Evolutionary conservation across 1,284 basidiomycete species (phyloP).

Genomic region (Anthracocystis panici-leucophaei): DNA sequence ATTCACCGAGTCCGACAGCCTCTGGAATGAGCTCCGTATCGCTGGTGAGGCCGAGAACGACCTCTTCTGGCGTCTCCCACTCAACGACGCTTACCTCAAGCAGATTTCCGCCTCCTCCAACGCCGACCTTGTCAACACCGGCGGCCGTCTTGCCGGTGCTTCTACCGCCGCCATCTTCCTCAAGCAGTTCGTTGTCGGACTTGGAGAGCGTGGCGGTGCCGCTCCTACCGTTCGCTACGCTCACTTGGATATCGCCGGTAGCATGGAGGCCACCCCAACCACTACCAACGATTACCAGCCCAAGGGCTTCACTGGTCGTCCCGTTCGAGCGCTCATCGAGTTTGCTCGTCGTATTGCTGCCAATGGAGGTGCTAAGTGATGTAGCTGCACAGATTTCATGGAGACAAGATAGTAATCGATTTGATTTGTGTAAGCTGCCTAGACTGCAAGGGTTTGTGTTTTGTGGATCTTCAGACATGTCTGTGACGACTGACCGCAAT

Average conservation of each 20-base stretch:
- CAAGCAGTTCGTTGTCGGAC: conserved; percentile 75
- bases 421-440: not conserved
- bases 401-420: not conserved
- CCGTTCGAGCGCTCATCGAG: conserved; percentile 75
- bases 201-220: conserved; percentile 57
- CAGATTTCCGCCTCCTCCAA: conserved; percentile 83
- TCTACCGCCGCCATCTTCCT: conserved; percentile 89
- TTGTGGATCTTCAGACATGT: too few species aligned
- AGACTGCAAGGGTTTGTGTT: not conserved
- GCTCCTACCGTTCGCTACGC: conserved; percentile 57
- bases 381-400: not conserved
- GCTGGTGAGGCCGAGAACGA: conserved; percentile 79
- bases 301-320: conserved; percentile 83
- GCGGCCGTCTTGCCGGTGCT: conserved; percentile 80
- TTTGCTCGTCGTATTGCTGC: conserved; percentile 66
- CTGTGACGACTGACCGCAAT: too few species aligned
- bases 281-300: conserved; percentile 78
- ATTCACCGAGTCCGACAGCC: conserved; percentile 75
- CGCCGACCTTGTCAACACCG: conserved; percentile 82
- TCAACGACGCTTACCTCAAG: conserved; percentile 81
- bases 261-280: conserved; percentile 73
- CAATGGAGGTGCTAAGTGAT: conserved; percentile 16
- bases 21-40: conserved; percentile 78
- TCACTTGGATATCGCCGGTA: conserved; percentile 80
- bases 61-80: conserved; percentile 71